A percentile compares a stretch with the other conserved stretches of the same genome.
Conservation (phyloP, 2,329 filamentous ascomycete species). For the Neurospora crassa region DNA sequence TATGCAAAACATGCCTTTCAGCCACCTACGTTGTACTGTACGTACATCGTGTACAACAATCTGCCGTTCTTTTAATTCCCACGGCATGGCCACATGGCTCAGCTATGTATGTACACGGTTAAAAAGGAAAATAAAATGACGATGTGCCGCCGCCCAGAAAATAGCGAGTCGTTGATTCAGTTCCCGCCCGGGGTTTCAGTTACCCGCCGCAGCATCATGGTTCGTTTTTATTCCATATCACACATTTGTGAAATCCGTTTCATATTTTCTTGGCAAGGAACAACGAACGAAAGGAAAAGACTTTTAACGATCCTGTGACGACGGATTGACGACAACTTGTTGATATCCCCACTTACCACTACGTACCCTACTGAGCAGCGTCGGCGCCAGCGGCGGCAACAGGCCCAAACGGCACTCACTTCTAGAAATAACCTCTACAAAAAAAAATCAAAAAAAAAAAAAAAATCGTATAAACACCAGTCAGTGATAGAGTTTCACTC, state of each 20-base stretch:
- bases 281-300: no score
- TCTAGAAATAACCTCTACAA: background rate
- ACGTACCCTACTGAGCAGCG: no score
- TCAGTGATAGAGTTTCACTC: background rate
- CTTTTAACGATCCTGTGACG: no score
- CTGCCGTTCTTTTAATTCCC: no score
- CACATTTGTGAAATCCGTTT: no score
- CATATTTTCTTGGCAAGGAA: no score
- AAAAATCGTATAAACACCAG: background rate
- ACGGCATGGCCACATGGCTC: background rate
- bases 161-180: background rate
- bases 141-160: background rate
- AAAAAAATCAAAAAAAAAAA: background rate
- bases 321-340: no score
- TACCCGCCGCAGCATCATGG: no score
- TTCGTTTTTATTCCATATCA: no score
- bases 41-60: no score
- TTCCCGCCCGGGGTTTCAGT: background rate
- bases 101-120: background rate
- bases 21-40: background rate
- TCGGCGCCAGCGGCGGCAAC: background rate
- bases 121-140: background rate
- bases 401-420: background rate
- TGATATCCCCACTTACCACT: background rate
- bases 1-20: background rate